phyloP scores from a whole-genome alignment of 805 yeast species.

The Kuraishia capsulata region DNA sequence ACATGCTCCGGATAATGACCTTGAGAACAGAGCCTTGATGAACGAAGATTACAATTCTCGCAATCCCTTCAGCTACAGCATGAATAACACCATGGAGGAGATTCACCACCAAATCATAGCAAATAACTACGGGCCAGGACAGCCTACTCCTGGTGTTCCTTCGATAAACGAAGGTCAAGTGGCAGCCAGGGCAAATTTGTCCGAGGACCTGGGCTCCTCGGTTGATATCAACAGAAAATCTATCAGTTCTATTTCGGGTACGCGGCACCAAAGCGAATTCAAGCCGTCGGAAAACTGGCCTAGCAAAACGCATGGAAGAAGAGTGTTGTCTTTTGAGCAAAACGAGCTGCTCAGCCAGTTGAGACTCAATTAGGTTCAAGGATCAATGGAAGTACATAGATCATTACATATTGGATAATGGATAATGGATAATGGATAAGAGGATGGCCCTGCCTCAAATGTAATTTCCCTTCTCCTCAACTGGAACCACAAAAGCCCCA shows the following conservation, averaged over 20 bases:
- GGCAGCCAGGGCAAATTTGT: conserved; percentile 6
- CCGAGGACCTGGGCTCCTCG: neutral
- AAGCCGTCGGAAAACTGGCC: neutral
- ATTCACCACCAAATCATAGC: conserved; percentile 19
- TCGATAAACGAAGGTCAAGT: conserved; percentile 6
- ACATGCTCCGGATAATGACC: neutral
- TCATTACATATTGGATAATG: neutral
- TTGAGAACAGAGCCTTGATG: neutral
- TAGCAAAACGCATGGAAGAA: conserved; percentile 10
- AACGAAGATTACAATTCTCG: conserved; percentile 21
- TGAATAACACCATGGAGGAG: conserved; percentile 22
- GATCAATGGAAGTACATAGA: too few species aligned
- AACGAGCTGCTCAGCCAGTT: conserved; percentile 37
- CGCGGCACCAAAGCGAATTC: neutral
- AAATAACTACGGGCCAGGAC: conserved; percentile 6
- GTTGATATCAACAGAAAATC: neutral
- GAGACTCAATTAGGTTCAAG: conserved; percentile 12
- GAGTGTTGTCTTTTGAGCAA: conserved; percentile 45
- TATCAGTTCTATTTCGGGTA: neutral
- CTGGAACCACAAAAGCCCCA: conserved; percentile 73
- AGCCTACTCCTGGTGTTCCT: conserved; percentile 4
- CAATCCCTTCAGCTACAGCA: conserved; percentile 20
- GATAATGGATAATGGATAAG: neutral
- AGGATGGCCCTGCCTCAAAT: conserved; percentile 10
- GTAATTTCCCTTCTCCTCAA: conserved; percentile 40